Percentiles rank a stretch among this genome's conserved stretches.
These are phyloP conservation scores for Tilletia caries DNA, from an alignment of 1,284 basidiomycete genomes.

Conservation along the genomic window DNA sequence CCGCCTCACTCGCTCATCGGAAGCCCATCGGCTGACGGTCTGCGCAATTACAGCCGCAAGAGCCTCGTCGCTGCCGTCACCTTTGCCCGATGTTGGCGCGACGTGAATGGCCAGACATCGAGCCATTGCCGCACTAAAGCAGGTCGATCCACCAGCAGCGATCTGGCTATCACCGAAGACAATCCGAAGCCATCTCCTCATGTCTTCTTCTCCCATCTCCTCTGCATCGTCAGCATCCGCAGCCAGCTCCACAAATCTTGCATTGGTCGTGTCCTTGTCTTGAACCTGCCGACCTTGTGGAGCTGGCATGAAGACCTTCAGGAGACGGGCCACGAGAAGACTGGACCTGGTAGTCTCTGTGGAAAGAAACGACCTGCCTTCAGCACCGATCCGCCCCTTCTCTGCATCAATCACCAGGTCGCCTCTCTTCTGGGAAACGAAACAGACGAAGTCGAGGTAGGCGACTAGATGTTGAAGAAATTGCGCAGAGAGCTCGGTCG, in stretches of 20 bases:
- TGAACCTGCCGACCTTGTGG: neutral
- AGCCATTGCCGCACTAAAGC: neutral
- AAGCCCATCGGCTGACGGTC: neutral
- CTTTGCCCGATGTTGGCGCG: too few relatives aligned
- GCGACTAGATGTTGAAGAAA: neutral
- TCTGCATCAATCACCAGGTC: neutral
- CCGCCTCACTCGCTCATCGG: neutral
- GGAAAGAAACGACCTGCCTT: neutral
- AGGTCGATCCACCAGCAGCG: neutral
- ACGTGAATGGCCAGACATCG: neutral
- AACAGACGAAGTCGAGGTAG: neutral
- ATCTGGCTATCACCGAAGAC: neutral
- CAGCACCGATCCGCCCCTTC: neutral
- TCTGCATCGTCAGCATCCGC: neutral
- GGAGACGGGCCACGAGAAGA: neutral
- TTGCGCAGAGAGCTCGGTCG: neutral
- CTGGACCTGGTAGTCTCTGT: neutral
- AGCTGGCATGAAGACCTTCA: neutral
- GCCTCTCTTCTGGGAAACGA: neutral
- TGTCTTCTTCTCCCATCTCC: neutral
- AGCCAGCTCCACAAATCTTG: neutral
- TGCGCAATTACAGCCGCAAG: too few relatives aligned
- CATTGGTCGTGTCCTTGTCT: neutral
- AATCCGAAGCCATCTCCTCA: neutral
- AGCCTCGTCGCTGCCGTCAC: too few relatives aligned